Percentiles rank a stretch among this genome's conserved stretches.
Conservation (phyloP, 2,329 filamentous ascomycete species). For the Calonectria ilicicola region DNA sequence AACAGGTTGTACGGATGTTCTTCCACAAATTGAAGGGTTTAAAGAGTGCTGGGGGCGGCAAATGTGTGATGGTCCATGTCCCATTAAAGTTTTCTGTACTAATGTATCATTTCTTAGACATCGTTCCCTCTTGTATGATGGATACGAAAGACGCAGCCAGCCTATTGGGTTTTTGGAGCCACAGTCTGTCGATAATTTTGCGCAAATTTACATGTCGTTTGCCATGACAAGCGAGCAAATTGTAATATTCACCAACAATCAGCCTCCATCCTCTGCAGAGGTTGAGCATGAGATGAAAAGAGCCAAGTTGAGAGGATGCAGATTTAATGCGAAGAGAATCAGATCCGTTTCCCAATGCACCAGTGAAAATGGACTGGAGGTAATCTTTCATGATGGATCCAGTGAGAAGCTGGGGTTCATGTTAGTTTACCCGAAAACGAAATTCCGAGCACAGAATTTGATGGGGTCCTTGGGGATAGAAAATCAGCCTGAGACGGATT, state of each 20-base stretch:
- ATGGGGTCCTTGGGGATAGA: not conserved
- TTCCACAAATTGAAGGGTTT: not conserved
- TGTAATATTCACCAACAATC: not conserved
- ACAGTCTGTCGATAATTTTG: not conserved
- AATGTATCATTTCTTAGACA: not conserved
- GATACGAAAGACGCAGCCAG: not conserved
- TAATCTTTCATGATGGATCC: not conserved
- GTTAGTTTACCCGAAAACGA: not conserved
- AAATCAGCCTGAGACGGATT: not conserved
- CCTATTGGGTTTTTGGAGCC: not conserved
- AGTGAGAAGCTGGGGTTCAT: not conserved
- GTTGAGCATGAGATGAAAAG: not conserved
- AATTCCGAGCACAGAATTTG: not conserved
- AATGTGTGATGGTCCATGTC: not conserved
- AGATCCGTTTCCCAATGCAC: not conserved
- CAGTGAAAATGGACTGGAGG: not conserved
- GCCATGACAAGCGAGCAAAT: not conserved
- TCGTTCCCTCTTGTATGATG: not conserved
- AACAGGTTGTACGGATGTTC: not conserved
- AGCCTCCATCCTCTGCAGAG: not conserved
- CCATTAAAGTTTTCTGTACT: not conserved
- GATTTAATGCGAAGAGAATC: not conserved
- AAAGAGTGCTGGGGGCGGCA: not conserved
- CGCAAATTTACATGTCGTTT: not conserved
- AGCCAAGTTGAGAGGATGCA: not conserved